Percentiles rank a stretch among this genome's conserved stretches.
phyloP scores from a whole-genome alignment of 106 monocot species.

The Dendrobium chrysotoxum region DNA sequence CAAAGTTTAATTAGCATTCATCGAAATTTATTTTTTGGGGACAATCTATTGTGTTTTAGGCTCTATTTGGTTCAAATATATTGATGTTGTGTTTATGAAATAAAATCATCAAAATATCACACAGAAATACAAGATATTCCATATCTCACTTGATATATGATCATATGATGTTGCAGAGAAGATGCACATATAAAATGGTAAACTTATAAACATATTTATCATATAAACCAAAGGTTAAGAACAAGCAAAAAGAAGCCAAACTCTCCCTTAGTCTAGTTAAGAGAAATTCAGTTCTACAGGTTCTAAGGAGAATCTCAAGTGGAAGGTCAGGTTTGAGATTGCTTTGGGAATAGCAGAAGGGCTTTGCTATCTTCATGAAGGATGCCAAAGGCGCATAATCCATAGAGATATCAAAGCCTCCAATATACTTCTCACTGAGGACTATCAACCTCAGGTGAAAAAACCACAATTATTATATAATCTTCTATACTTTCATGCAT shows the following conservation, averaged over 20 bases:
- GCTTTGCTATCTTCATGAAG: slow-evolving; percentile 79
- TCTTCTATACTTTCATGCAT: background rate
- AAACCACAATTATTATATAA: background rate
- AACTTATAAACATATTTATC: background rate
- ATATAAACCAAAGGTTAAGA: background rate
- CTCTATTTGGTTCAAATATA: background rate
- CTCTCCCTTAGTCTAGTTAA: slow-evolving; percentile 3
- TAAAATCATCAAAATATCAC: background rate
- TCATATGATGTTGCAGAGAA: background rate
- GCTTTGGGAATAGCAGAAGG: slow-evolving; percentile 88
- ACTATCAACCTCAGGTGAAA: slow-evolving; percentile 81
- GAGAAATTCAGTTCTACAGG: slow-evolving; percentile 41
- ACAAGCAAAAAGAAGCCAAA: background rate
- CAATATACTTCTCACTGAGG: slow-evolving; percentile 82
- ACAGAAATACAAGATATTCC: background rate
- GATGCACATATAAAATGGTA: background rate
- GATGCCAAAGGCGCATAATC: slow-evolving; percentile 86
- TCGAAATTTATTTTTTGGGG: background rate
- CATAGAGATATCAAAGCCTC: slow-evolving; percentile 98
- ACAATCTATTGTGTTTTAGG: background rate
- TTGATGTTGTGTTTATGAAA: background rate
- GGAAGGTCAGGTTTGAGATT: slow-evolving; percentile 75
- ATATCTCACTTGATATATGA: background rate
- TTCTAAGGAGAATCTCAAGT: slow-evolving; percentile 51
- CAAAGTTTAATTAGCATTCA: background rate